Evolutionary conservation across 1,284 basidiomycete genomes (phyloP), one percentile per base, ranked within the genome.

Genomic region (Cerrena zonata): DNA sequence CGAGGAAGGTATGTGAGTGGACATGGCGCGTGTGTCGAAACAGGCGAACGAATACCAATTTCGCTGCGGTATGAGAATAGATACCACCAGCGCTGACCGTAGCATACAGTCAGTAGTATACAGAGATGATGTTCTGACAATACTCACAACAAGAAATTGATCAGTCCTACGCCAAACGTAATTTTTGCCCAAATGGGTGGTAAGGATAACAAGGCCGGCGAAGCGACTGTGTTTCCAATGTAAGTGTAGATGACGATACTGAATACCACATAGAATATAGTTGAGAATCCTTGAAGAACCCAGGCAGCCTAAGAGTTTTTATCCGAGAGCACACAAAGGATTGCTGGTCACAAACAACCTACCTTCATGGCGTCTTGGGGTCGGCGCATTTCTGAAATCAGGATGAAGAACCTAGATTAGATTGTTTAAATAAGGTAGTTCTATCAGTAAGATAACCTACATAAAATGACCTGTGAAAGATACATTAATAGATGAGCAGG

Each of bases 21-120:
- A 86, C 61, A 60, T 86, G 84, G 13, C 66, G 65, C 5, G 78
- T 74, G 52, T 74, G 71, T n/a, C 80, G 74, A 59, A 86, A 78
- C 48, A 78, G 56, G 10, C 82, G 74, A 50, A 86, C 71, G 58
- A 86, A 84, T 44, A 84, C 58, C 41, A 81, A 74, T 60, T 84
- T 84, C 23, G 79, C 77, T 4, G 78, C 73, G 1, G 76, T 73
- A 60, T 82, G 78, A 13, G 71, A 63, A 58, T 75, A 80, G 10
- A 81, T 61, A 5, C 69, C 70, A 4, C 72, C 74, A 11, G 76
- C 69, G 37, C 76, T 78, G 53, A 7, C 13, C 24, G 5, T 5
- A 40, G 30, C 30, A 41, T 34, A 45, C 13, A 43, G 5, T 13
- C 4, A 12, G n/a, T n/a, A n/a, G n/a, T n/a, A n/a, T n/a, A n/a